Evolutionary conservation across 2,329 filamentous ascomycete species (phyloP).

Genomic region (Fusarium sublunatum): DNA sequence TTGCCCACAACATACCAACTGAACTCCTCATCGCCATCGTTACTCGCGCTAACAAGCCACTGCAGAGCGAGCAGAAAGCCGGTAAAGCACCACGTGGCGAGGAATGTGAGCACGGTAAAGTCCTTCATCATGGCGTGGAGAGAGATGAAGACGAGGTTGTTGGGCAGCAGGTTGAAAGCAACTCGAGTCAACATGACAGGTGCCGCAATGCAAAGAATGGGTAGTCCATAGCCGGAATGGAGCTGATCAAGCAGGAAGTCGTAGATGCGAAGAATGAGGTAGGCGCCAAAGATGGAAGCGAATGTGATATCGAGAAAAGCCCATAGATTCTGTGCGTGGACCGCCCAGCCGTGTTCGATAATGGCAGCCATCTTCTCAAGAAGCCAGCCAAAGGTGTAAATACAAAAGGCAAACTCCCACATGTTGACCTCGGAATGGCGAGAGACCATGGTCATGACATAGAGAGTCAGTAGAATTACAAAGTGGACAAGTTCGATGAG

Average conservation of each 20-base stretch:
- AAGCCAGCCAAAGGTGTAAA: constrained; percentile 76
- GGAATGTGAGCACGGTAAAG: constrained; percentile 73
- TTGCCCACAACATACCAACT: constrained; percentile 70
- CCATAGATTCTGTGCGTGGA: constrained; percentile 80
- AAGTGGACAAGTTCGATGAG: constrained; percentile 75
- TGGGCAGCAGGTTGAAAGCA: constrained; percentile 78
- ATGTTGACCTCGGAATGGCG: constrained; percentile 61
- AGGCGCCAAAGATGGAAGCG: constrained; percentile 69
- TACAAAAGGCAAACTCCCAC: constrained; percentile 69
- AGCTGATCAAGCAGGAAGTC: constrained; percentile 61
- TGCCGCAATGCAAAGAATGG: constrained; percentile 73
- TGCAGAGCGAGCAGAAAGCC: constrained; percentile 76
- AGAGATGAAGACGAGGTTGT: constrained; percentile 80
- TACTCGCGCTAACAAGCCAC: constrained; percentile 64
- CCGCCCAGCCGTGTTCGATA: constrained; percentile 72
- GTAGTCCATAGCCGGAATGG: constrained; percentile 67
- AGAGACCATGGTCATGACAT: constrained; percentile 71
- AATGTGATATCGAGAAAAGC: constrained; percentile 80
- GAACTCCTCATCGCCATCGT: constrained; percentile 47
- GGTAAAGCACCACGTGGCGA: constrained; percentile 76
- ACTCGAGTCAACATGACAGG: constrained; percentile 76
- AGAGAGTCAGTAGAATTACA: constrained; percentile 70
- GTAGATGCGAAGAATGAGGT: constrained; percentile 69
- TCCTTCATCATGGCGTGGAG: constrained; percentile 80
- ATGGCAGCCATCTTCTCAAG: constrained; percentile 74